A percentile compares a stretch with the other conserved stretches of the same genome.
These are phyloP conservation scores for Solanum pennellii DNA, from an alignment of 257 asterid species.

Conservation along the genomic window DNA sequence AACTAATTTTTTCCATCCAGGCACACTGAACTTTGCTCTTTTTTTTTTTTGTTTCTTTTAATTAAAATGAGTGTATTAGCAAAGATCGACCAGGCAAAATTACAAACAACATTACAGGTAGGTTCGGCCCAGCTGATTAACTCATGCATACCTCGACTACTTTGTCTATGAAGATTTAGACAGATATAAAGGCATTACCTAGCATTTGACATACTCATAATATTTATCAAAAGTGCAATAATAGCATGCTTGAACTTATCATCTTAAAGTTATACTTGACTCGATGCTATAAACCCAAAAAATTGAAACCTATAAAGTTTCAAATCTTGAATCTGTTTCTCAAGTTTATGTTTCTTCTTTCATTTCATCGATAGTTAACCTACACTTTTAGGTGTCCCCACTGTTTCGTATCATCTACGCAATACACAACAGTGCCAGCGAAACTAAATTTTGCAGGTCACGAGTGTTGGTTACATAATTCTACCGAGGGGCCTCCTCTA, in stretches of 20 bases:
- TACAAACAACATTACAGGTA: background rate
- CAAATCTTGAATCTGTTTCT: rapidly evolving
- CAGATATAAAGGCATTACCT: background rate
- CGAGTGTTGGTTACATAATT: background rate
- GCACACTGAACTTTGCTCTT: background rate
- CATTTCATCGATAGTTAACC: background rate
- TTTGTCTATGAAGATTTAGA: background rate
- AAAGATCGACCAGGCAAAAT: background rate
- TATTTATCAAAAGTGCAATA: background rate
- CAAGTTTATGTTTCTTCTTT: background rate
- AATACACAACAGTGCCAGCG: background rate
- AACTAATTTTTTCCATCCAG: background rate
- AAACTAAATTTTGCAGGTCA: background rate
- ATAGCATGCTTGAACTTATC: rapidly evolving
- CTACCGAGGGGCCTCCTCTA: background rate
- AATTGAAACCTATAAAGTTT: background rate
- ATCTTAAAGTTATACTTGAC: background rate
- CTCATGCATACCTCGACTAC: background rate
- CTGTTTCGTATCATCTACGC: background rate
- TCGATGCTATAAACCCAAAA: background rate
- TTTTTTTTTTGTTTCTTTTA: background rate
- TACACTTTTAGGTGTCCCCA: background rate
- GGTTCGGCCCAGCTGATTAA: rapidly evolving
- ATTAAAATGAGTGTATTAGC: background rate
- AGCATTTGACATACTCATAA: background rate